Evolutionary conservation across 768 basidiomycete genomes (phyloP), one percentile per base, ranked within the genome.

Genomic region (Lactifluus pinguis): DNA sequence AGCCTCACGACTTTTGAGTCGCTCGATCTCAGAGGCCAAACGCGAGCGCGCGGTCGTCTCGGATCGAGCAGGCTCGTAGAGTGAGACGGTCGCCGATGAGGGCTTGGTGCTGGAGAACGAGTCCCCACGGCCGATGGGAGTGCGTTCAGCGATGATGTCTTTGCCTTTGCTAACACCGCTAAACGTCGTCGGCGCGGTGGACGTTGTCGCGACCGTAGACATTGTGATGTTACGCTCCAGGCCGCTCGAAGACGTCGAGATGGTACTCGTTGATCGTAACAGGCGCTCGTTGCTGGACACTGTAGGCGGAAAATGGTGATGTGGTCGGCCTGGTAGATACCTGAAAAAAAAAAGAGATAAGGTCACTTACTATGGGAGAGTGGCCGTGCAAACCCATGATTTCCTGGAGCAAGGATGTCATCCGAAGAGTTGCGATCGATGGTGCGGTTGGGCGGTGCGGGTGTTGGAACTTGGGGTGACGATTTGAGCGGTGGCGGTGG

Each of bases 1-100:
- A 11, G 75, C 65, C 41, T 56, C 65, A 17, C 57, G 76, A 4
- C 70, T 68, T 62, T 76, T 75, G 55, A 72, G 68, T 25, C 63
- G 53, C 41, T 59, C 50, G 13, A 66, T 65, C 34, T 66, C 60
- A 5, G 57, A 49, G 8, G 60, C 63, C 39, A 66, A 57, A 34
- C 64, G 59, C 25, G 65, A 66, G 30, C 63, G 65, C 14, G 59
- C 60, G 6, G 65, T 61, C 25, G 38, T 19, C 42, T 54, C 63
- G 21, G 64, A 62, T 45, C 52, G 61, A 38, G 52, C 52, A 19
- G 57, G 6, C 48, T 61, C 59, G 45, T 29, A 19, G 19, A 60
- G 21, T 15, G 42, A 45, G 10, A 34, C 25, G 11, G 49, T 49
- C 21, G 21, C 48, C 9, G 56, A 4, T 0, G 42, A 2, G 17